Base-by-base conservation (phyloP, 306 rosid genomes). In the Vicia sativa region DNA sequence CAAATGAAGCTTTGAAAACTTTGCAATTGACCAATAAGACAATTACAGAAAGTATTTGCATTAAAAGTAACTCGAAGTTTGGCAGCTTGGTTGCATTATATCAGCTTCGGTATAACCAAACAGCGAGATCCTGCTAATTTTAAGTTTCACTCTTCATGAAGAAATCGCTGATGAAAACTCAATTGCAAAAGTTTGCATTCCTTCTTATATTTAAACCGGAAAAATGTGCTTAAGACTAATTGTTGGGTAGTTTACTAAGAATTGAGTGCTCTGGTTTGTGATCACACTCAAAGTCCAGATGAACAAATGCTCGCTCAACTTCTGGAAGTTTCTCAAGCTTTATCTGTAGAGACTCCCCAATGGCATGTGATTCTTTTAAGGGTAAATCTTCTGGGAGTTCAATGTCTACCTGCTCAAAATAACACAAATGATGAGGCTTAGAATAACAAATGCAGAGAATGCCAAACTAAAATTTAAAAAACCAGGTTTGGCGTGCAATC, bases 181-280 rank as follows among this genome's bases (percentile, higher is more conserved):
- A 62, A 44, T 3, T n/a, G 29, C 38, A 42, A 35, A 54, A 52
- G 42, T 34, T 34, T 11, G 52, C 4, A 12, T 26, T 21, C 58
- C 64, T 46, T 46, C 23, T 38, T 46, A 48, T 7, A 15, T 11
- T 12, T 41, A 18, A 25, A 70, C 6, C 9, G 57, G 2, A 2
- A 1, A n/a, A 31, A 52, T 42, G 46, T 2, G 74, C 60, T 49
- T 5, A 65, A 45, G 89, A 68, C 68, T 79, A 58, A 64, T 52
- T 83, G 81, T 71, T 84, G 46, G 98, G 98, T 67, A 92, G 77
- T 68, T 79, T 83, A 81, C 42, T n/a, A 31, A 84, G 91, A 62
- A 92, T 82, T n/a, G 80, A 78, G 72, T 92, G 98, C 69, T 92
- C 98, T 35, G 98, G 98, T 64, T 92, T 92, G 79, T 92, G 98